Base-by-base conservation (phyloP, 2,329 filamentous ascomycete genomes). In the Arachnopeziza araneosa region DNA sequence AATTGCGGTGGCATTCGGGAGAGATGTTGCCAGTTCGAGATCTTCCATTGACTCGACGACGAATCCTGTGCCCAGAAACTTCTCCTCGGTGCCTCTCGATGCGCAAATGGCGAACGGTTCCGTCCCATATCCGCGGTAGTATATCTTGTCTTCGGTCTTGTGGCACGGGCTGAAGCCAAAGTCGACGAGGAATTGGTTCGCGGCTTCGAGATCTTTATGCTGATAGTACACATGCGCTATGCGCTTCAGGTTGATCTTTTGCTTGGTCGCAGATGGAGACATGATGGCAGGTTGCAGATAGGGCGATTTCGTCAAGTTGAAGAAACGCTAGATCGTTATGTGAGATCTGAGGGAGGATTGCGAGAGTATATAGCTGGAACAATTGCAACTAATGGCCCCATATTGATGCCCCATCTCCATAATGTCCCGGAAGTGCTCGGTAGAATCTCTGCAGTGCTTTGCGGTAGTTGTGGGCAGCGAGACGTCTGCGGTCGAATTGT, bases 31-130 rank as follows among this genome's bases (percentile, higher is more conserved):
- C 44, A 75, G 69, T 54, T 80, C 75, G 1, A 88, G 76, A 61
- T 87, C 83, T 2, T 78, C 79, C 65, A 79, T 75, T 6, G 76
- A 78, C 63, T 82, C 80, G 6, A 87, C 85, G 44, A 79, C 80
- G 63, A 84, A 87, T 1, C 78, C 82, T 0, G 79, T 78, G 1
- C 85, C 85, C 6, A 79, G 77, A 67, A 87, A 88, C 59, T 77
- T 73, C 60, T 80, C 74, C 68, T 77, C 72, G 54, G 72, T 68
- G 1, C 80, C 77, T 55, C 75, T 74, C 60, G 77, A 76, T 54
- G 83, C 78, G 64, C 82, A 84, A 52, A 86, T 77, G 1, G 85
- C 74, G 69, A 83, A 86, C 14, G 83, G 83, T 65, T 87, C 83
- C 7, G 73, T 73, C 17, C 85, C 83, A 67, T 86, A 87, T 21